These are phyloP conservation scores for Fomitopsis serialis DNA, from an alignment of 768 basidiomycete species.

Conservation along the genomic window DNA sequence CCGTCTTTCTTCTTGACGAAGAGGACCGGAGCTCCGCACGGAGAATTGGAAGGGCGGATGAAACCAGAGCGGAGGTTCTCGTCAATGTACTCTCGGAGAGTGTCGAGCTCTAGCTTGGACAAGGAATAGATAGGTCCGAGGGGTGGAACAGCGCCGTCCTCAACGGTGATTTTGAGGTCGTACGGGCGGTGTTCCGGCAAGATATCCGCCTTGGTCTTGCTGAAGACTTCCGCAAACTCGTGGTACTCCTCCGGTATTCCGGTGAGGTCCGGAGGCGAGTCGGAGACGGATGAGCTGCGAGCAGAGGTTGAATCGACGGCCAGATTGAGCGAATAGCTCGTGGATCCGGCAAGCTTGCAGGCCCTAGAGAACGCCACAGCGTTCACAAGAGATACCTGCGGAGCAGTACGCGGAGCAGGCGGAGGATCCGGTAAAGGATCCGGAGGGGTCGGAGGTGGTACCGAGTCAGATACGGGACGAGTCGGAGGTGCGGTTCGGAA, in stretches of 20 bases:
- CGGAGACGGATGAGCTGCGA: neutral
- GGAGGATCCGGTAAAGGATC: neutral
- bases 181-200: slow-evolving; percentile 3
- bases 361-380: neutral
- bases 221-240: slow-evolving; percentile 18
- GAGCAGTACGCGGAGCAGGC: neutral
- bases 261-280: neutral
- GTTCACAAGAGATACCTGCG: neutral
- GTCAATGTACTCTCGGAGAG: slow-evolving; percentile 30
- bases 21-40: slow-evolving; percentile 20
- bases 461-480: neutral
- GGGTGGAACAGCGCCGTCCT: slow-evolving; percentile 18
- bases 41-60: slow-evolving; percentile 23
- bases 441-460: neutral
- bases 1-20: slow-evolving; percentile 24
- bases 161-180: slow-evolving; percentile 24
- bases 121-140: slow-evolving; percentile 22
- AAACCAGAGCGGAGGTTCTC: slow-evolving; percentile 28
- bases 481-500: neutral
- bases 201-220: slow-evolving; percentile 2
- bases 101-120: slow-evolving; percentile 25
- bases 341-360: neutral
- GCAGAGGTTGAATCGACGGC: neutral
- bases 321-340: neutral
- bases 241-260: slow-evolving; percentile 6